Evolutionary conservation across 495 filamentous ascomycete species (phyloP), one percentile per base, ranked within the genome.

Genomic region (Platismatia glauca): DNA sequence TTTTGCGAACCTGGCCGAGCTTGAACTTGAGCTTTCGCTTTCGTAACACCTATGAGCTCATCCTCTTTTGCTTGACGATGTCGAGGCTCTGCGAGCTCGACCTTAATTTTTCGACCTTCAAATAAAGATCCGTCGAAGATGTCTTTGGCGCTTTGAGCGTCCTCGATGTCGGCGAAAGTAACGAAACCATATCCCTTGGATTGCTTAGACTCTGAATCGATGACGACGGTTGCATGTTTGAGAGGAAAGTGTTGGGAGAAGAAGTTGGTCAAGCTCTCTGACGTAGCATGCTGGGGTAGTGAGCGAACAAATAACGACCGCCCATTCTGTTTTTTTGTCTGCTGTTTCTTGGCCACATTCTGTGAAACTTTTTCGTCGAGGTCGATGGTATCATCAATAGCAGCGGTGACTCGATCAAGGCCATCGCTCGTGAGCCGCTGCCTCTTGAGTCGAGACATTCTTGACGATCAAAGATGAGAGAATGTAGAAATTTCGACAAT

Each of bases 131-230:
- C 85, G 69, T 95, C 82, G 70, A 96, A 83, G 71, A 92, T 86
- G 64, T 88, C 81, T 70, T 86, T 78, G 20, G 94, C 94, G 58
- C 82, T 78, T 66, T 87, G 75, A 33, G 94, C 91, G 75, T 99
- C 94, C 64, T 96, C 91, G 57, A 88, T 79, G 69, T 97, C 93
- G 69, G 91, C 87, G 69, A 97, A 96, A 16, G 94, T 96, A 55
- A 97, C 92, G 74, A 99, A 99, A 56, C 94, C 94, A 73, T 89
- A 99, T 13, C 93, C 93, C 67, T 90, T 88, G 24, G 89, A 96
- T 55, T 82, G 75, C 69, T 96, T 95, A 9, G 90, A 94, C 62
- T 81, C 74, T 1, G 86, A 81, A 71, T 97, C 91, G 38, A 83
- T 76, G 24, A 99, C 89, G 16, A 91, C 90, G 7, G 86, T 88